phyloP scores from a whole-genome alignment of 2,329 filamentous ascomycete species.

The Penicillium frequentans region DNA sequence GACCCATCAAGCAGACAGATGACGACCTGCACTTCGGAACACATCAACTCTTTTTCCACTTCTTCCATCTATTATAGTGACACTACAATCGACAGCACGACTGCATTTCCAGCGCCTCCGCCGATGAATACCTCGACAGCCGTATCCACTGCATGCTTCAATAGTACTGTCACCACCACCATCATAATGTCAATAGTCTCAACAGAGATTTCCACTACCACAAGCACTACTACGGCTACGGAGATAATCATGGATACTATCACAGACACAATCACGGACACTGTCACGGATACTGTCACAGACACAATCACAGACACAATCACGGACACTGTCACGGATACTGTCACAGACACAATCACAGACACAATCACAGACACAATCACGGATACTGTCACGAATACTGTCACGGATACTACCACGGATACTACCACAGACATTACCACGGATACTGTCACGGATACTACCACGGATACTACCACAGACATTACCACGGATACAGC shows the following conservation, averaged over 20 bases:
- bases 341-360: not conserved
- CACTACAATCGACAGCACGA: not conserved
- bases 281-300: not conserved
- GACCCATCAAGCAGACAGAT: not conserved
- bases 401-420: not conserved
- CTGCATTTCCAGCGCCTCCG: not conserved
- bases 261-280: not conserved
- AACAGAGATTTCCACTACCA: not conserved
- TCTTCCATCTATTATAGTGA: not conserved
- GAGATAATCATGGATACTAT: constrained; percentile 1
- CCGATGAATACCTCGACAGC: not conserved
- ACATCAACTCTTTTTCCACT: not conserved
- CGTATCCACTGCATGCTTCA: not conserved
- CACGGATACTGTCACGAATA: not conserved
- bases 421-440: not conserved
- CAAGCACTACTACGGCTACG: not conserved
- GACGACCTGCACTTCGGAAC: constrained; percentile 4
- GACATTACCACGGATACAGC: not conserved
- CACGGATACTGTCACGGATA: not conserved
- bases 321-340: not conserved
- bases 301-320: not conserved
- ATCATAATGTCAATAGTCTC: not conserved
- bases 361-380: not conserved
- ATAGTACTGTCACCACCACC: not conserved
- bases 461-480: not conserved